Evolutionary conservation across 371 early-diverging fungal genomes (phyloP), one percentile per base, ranked within the genome.

Genomic region (Rhizopus arrhizus): DNA sequence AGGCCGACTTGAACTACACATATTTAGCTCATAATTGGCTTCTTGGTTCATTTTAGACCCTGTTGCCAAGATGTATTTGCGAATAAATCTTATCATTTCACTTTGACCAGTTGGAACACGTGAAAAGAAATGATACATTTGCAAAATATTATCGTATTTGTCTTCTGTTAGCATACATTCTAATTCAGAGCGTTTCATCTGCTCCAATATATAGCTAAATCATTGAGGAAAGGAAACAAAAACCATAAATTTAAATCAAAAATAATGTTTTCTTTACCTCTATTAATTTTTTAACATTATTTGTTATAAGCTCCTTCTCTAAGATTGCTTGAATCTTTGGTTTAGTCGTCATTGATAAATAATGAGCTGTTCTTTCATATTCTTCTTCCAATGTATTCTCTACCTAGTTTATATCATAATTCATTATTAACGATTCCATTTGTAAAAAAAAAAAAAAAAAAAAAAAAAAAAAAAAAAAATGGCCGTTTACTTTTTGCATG

Each of bases 181-280:
- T 46, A 94, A 64, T 0, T 93, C 94, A 34, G 92, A 89, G 64
- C 89, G 87, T 55, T 89, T 89, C 91, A 91, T 91, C 87, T 90
- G 8, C 12, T 40, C 10, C 12, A 40, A 22, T 0, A 22, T 22
- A 22, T 22, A 22, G 22, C 22, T 22, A 22, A 22, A 22, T 22
- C 22, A 22, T 22, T 22, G 22, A 22, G 22, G 22, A 22, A 22
- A 22, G 22, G 22, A 22, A 22, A 22, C 22, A 22, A 22, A 22
- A 22, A 2, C 22, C 22, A 22, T 22, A 22, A 22, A 22, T 22
- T 22, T 22, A 22, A 22, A 22, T 22, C 22, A 22, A 22, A 22
- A 22, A 22, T 22, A 22, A 22, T 22, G 22, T 22, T 22, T 22
- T 22, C 22, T 22, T 22, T 78, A 89, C 91, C 72, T 93, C 92